Evolutionary conservation across 495 filamentous ascomycete genomes (phyloP).

Genomic region (Aspergillus haitiensis): DNA sequence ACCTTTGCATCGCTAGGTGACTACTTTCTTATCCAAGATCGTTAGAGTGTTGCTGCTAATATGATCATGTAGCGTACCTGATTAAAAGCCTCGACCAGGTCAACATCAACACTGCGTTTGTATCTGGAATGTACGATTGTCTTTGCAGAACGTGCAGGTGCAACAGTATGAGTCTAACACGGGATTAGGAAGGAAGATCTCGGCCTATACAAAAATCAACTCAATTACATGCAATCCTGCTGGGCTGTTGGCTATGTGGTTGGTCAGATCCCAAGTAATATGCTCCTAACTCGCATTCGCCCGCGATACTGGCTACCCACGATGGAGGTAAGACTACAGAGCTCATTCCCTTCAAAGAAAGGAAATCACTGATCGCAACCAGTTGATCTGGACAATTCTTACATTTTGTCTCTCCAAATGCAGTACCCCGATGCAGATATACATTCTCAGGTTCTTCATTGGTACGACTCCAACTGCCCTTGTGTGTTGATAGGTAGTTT

Average conservation of each 20-base stretch:
- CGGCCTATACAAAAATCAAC: slow-evolving; percentile 54
- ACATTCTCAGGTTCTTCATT: slow-evolving; percentile 59
- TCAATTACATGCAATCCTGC: slow-evolving; percentile 51
- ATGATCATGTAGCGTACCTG: slow-evolving; percentile 47
- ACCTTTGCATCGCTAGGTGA: slow-evolving; percentile 53
- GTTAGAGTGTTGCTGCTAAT: background rate
- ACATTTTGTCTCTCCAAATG: slow-evolving; percentile 52
- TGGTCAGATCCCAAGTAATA: slow-evolving; percentile 61
- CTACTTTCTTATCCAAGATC: background rate
- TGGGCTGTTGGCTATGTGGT: slow-evolving; percentile 67
- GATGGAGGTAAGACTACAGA: slow-evolving; percentile 29
- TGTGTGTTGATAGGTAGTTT: too few relatives aligned
- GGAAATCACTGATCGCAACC: slow-evolving; percentile 6
- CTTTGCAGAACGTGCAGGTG: background rate
- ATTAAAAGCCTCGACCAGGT: slow-evolving; percentile 59
- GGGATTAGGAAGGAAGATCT: slow-evolving; percentile 60
- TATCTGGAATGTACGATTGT: slow-evolving; percentile 41
- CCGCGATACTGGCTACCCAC: slow-evolving; percentile 62
- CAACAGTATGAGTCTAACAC: background rate
- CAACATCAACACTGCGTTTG: slow-evolving; percentile 59
- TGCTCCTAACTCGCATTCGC: slow-evolving; percentile 55
- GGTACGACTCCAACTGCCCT: slow-evolving; percentile 36
- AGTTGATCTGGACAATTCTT: slow-evolving; percentile 56
- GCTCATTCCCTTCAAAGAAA: background rate
- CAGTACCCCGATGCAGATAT: slow-evolving; percentile 50